A percentile compares a stretch with the other conserved stretches of the same genome.
phyloP scores from a whole-genome alignment of 805 yeast species.

The Barnettozyma siamensis region DNA sequence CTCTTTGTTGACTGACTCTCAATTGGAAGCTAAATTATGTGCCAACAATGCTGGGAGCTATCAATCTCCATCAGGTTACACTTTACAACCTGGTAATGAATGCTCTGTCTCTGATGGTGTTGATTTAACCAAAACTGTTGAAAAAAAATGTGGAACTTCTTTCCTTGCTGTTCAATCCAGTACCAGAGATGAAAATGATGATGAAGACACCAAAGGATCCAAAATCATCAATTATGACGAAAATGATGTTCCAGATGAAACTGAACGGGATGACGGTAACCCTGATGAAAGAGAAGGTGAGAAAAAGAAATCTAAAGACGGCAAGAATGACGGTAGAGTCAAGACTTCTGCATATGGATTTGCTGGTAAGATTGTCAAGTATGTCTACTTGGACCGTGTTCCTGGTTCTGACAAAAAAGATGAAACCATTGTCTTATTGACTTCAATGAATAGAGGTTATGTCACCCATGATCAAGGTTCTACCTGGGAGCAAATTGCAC shows the following conservation, averaged over 20 bases:
- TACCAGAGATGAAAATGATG: slow-evolving; percentile 4
- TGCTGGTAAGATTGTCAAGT: slow-evolving; percentile 47
- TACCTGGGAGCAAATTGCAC: slow-evolving; percentile 26
- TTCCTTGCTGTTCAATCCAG: slow-evolving; percentile 13
- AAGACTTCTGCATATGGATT: slow-evolving; percentile 37
- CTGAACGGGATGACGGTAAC: slow-evolving; percentile 19
- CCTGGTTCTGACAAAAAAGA: slow-evolving; percentile 38
- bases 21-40: slow-evolving; percentile 22
- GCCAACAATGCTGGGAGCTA: slow-evolving; percentile 24
- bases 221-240: slow-evolving; percentile 22
- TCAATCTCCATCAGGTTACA: slow-evolving; percentile 32
- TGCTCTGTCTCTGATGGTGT: slow-evolving; percentile 33
- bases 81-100: slow-evolving; percentile 37
- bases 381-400: slow-evolving; percentile 49
- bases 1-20: slow-evolving; percentile 18
- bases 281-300: slow-evolving; percentile 31
- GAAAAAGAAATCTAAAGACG: slow-evolving; percentile 29
- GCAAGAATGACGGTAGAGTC: slow-evolving; percentile 30
- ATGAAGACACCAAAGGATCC: slow-evolving; percentile 12
- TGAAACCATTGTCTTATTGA: slow-evolving; percentile 61
- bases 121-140: slow-evolving; percentile 12
- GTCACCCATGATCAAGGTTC: slow-evolving; percentile 55
- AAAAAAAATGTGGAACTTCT: slow-evolving; percentile 16
- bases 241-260: slow-evolving; percentile 28
- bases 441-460: slow-evolving; percentile 45